Conservation (phyloP, 1,284 basidiomycete genomes). For the Sanghuangporus baumii region DNA sequence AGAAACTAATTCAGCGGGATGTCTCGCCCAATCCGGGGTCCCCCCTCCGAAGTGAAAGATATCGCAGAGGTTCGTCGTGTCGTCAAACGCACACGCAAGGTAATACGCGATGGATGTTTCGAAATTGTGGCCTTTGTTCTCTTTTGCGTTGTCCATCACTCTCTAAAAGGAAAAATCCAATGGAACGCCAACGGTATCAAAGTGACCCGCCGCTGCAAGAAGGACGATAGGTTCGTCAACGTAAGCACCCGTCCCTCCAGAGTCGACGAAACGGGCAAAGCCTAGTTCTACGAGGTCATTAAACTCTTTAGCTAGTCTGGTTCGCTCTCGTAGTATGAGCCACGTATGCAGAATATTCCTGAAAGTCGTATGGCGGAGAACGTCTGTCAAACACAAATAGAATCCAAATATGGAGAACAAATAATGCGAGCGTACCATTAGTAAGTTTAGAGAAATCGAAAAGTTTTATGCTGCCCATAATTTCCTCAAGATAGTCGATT, state of each 20-base stretch:
- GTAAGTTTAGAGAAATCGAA: not conserved
- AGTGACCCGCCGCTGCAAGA: not conserved
- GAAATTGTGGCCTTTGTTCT: no score
- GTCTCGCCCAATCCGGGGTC: not conserved
- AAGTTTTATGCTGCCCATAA: not conserved
- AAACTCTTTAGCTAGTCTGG: not conserved
- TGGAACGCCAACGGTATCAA: not conserved
- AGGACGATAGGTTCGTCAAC: not conserved
- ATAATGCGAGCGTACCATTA: not conserved
- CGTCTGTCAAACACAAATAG: not conserved
- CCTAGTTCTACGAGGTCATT: not conserved
- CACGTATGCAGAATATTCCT: not conserved
- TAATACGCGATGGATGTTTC: no score
- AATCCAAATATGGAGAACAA: not conserved
- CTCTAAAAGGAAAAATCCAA: not conserved
- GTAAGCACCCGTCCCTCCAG: not conserved
- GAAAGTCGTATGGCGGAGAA: not conserved
- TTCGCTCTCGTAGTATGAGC: not conserved
- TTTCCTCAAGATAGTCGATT: not conserved
- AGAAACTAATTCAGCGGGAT: not conserved
- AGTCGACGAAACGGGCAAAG: not conserved
- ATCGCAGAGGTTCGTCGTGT: not conserved
- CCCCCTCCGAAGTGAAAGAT: not conserved
- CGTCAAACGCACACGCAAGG: no score
- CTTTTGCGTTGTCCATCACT: not conserved